Base-by-base conservation (phyloP, 1,284 basidiomycete genomes). In the Rhodotorula sp. region DNA sequence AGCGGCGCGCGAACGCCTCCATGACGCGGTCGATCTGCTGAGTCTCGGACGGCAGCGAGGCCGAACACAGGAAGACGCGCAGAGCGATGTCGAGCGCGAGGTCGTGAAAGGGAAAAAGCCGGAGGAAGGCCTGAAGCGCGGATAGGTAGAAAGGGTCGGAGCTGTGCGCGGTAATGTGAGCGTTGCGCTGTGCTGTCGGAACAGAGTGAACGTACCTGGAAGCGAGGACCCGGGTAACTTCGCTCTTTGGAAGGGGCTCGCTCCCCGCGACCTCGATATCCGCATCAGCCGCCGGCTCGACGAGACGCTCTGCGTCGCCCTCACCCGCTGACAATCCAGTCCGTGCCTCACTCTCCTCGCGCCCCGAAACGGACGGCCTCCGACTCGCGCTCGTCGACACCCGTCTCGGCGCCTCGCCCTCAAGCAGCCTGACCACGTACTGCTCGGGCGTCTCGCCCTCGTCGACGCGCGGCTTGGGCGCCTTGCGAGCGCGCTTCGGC, bases 1-100 rank as follows among this genome's bases (percentile, higher is more conserved):
- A 99, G 68, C 91, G 87, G 64, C 85, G 85, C 12, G 96, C 91
- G 81, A 99, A 99, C 0, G 92, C 92, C 82, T 98, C 94, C 80
- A 99, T 93, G 63, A 98, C 92, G 64, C 96, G 87, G 81, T 99
- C 97, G 72, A 99, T 99, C 82, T 99, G 96, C 81, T 99, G 97
- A 0, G 96, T 98, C 84, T 99, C 96, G 72, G 89, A 87, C 7
- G 96, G 96, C 61, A 99, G 85, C 63, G 90, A 89, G 60, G 97
- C 88, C 77, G 93, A 88, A 91, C 98, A 93, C 50, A 99, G 86
- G 67, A 99, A 81, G 78, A 89, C 90, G 48, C 97, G 90, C 59
- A 99, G 82, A 9, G 97, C 92, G 54, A 99, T 89, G 80, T 99
- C 97, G 56, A 99, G 85, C 17, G 97, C 90, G 48, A 84, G 89